Conservation (phyloP, 805 yeast genomes). For the Wickerhamiella domercqiae region DNA sequence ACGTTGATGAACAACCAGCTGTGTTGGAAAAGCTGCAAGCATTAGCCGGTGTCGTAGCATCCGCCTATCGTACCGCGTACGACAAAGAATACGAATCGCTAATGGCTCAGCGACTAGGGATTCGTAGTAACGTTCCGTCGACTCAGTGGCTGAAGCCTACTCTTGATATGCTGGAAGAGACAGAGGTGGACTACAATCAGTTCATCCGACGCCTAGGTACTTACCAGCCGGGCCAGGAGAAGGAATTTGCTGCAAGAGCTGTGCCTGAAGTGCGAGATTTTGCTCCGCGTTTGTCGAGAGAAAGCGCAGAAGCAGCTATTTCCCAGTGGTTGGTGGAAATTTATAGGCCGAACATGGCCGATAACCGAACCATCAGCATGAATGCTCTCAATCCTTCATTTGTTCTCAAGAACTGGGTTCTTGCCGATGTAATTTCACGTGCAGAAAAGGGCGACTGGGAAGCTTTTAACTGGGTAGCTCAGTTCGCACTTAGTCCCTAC, state of each 20-base stretch:
- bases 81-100: conserved; percentile 40
- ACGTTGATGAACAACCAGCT: conserved; percentile 34
- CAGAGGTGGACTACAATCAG: conserved; percentile 63
- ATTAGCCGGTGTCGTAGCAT: conserved; percentile 46
- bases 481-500: conserved; percentile 66
- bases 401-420: conserved; percentile 70
- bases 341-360: conserved; percentile 13
- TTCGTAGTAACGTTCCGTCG: conserved; percentile 38
- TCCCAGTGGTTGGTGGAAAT: conserved; percentile 41
- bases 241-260: conserved; percentile 19
- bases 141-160: no score
- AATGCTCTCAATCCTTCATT: conserved; percentile 54
- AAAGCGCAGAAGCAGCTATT: conserved; percentile 30
- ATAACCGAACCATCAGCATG: conserved; percentile 30
- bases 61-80: conserved; percentile 48
- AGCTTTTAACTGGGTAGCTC: conserved; percentile 42
- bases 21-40: conserved; percentile 46
- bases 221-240: conserved; percentile 9
- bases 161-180: conserved; percentile 41
- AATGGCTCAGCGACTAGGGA: conserved; percentile 57
- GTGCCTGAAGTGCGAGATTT: conserved; percentile 24
- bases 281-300: conserved; percentile 20
- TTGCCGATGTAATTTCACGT: conserved; percentile 62
- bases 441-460: conserved; percentile 37
- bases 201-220: conserved; percentile 54